Evolutionary conservation across 1,139 yeast species (phyloP).

Genomic region (Keqinozyma sinolaborantium): DNA sequence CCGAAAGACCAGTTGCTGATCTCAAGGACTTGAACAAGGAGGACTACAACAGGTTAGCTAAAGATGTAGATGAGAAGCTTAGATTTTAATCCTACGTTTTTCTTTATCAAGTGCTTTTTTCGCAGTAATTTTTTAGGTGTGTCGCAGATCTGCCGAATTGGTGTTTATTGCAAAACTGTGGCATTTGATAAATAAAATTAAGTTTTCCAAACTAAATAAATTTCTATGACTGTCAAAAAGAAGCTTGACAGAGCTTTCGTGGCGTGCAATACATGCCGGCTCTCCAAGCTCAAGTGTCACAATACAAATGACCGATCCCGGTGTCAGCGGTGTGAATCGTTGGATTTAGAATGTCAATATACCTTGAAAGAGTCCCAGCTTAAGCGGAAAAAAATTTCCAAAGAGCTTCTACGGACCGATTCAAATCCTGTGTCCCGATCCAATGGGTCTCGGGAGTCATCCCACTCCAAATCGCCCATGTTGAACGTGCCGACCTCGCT

Average conservation of each 20-base stretch:
- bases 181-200: no score
- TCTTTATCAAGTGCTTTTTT: no score
- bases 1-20: slow-evolving; percentile 42
- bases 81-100: no score
- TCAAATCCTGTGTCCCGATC: no score
- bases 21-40: slow-evolving; percentile 27
- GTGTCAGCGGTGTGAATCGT: slow-evolving; percentile 19
- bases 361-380: slow-evolving; percentile 20
- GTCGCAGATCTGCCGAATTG: no score
- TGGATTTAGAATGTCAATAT: slow-evolving; percentile 18
- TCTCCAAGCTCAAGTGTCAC: slow-evolving; percentile 19
- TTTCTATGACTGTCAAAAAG: no score
- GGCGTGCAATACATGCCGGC: slow-evolving; percentile 22
- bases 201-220: no score
- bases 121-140: no score
- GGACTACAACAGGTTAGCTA: slow-evolving; percentile 6
- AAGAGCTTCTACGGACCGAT: slow-evolving; percentile 1
- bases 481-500: no score
- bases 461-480: background rate
- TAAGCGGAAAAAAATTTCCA: slow-evolving; percentile 5
- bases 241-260: slow-evolving; percentile 14
- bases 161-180: no score
- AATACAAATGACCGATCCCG: slow-evolving; percentile 11
- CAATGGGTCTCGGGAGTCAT: no score
- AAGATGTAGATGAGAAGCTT: no score